Evolutionary conservation across 495 filamentous ascomycete species (phyloP), one percentile per base, ranked within the genome.

Genomic region (Penicillium cosmopolitanum): DNA sequence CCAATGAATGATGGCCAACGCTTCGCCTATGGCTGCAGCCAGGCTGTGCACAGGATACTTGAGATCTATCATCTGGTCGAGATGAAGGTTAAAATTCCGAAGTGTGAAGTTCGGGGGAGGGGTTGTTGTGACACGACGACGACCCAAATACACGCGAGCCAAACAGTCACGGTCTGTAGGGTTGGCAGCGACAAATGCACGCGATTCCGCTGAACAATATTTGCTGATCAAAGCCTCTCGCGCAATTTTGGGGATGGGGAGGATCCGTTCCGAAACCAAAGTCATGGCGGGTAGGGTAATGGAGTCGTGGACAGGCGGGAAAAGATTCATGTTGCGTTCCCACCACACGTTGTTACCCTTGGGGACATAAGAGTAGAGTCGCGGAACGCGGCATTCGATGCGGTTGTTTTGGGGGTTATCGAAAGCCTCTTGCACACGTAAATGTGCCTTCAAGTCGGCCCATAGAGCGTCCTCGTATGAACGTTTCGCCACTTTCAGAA

Each of bases 1-100:
- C 78, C 78, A 80, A 40, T 77, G 67, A 1, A 80, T 51, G 9
- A 73, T 61, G 0, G 78, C 79, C 1, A 79, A 56, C 4, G 76
- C 68, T 42, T 77, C 69, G 2, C 75, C 79, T 59, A 82, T 74
- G 4, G 62, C 64, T 3, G 13, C 44, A 9, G 70, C 68, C 40
- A 65, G 70, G 2, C 74, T 50, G 0, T 54, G 60, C 2, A 81
- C 57, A 8, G 58, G 58, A 21, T 55, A 46, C 5, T 18, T 15
- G 2, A 60, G 51, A 15, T 69, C 57, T 52, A 78, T 67, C 34
- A 80, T 72, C 53, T 80, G 73, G 53, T 80, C 72, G 2, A 77
- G 50, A 50, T 76, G 67, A 1, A 82, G 71, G 8, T 71, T 76
- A 54, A 66, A 78, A 55, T 82, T 80, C 1, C 73, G 71, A 15